Evolutionary conservation across 192 early-diverging fungal genomes (phyloP).

Genomic region (Hyaloraphidium curvatum): DNA sequence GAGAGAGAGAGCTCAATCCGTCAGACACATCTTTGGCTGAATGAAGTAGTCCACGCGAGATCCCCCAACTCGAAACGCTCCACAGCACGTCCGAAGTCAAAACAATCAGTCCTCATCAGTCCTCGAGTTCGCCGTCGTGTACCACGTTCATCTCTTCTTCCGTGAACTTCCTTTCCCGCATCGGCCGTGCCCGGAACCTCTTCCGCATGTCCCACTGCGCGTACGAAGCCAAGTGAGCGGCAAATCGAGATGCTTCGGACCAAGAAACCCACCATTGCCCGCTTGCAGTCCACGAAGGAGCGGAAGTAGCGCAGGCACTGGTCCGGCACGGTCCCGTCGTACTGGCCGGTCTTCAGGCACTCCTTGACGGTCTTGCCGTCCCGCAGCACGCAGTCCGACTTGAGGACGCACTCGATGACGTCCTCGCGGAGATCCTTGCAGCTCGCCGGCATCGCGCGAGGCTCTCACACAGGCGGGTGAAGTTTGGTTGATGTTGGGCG

Average conservation of each 20-base stretch:
- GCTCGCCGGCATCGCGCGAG: background rate
- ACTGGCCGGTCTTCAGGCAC: background rate
- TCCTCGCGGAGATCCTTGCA: background rate
- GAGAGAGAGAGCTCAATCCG: too few species aligned
- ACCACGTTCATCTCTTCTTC: too few species aligned
- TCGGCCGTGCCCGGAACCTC: background rate
- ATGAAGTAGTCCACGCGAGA: too few species aligned
- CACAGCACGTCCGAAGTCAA: too few species aligned
- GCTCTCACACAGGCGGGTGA: too few species aligned
- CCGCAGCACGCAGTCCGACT: background rate
- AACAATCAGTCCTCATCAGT: too few species aligned
- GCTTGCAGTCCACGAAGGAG: constrained; percentile 1
- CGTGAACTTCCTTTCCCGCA: too few species aligned
- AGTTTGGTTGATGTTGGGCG: too few species aligned
- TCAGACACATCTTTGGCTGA: too few species aligned
- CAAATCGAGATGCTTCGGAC: background rate
- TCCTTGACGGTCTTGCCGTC: background rate
- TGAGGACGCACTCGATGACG: background rate
- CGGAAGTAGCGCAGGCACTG: background rate
- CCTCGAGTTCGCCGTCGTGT: too few species aligned
- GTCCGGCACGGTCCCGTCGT: background rate
- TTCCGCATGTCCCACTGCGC: constrained; percentile 2
- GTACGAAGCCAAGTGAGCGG: background rate
- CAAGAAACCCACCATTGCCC: background rate
- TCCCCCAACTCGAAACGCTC: too few species aligned